These are phyloP conservation scores for Saturnispora gosingensis DNA, from an alignment of 805 yeast species.

Conservation along the genomic window DNA sequence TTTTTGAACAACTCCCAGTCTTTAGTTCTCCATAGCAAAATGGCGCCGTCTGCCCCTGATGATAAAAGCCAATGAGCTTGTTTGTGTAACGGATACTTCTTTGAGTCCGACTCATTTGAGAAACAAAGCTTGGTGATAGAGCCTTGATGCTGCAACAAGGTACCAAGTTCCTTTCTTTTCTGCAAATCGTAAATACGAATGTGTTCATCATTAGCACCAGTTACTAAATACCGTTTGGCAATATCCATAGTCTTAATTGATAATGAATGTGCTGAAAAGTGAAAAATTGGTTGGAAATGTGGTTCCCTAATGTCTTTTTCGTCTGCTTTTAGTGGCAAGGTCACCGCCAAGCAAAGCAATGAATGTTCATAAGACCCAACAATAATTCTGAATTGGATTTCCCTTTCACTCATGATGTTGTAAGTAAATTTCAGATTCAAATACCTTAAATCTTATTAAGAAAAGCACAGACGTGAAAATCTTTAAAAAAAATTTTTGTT, in stretches of 20 bases:
- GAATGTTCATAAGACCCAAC: slow-evolving; percentile 97
- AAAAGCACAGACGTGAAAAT: neutral
- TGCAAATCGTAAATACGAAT: slow-evolving; percentile 90
- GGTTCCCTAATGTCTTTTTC: slow-evolving; percentile 34
- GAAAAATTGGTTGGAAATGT: slow-evolving; percentile 87
- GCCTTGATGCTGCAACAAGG: slow-evolving; percentile 79
- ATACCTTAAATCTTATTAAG: neutral
- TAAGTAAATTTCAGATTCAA: neutral
- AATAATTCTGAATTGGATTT: slow-evolving; percentile 59
- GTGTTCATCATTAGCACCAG: slow-evolving; percentile 94
- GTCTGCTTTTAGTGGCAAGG: slow-evolving; percentile 32
- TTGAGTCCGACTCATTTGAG: slow-evolving; percentile 35
- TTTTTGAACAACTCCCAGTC: slow-evolving; percentile 94
- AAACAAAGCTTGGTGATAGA: slow-evolving; percentile 72
- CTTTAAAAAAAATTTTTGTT: neutral
- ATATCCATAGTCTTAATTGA: slow-evolving; percentile 80
- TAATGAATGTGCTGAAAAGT: slow-evolving; percentile 87
- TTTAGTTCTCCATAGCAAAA: slow-evolving; percentile 87
- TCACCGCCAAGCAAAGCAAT: slow-evolving; percentile 69
- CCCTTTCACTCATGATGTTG: slow-evolving; percentile 4
- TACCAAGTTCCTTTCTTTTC: slow-evolving; percentile 88
- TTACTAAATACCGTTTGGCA: slow-evolving; percentile 76
- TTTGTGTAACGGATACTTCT: slow-evolving; percentile 24
- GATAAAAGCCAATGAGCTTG: slow-evolving; percentile 85
- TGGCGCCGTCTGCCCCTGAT: slow-evolving; percentile 84